Evolutionary conservation across 2,329 filamentous ascomycete genomes (phyloP).

Genomic region (Fusarium sp.): DNA sequence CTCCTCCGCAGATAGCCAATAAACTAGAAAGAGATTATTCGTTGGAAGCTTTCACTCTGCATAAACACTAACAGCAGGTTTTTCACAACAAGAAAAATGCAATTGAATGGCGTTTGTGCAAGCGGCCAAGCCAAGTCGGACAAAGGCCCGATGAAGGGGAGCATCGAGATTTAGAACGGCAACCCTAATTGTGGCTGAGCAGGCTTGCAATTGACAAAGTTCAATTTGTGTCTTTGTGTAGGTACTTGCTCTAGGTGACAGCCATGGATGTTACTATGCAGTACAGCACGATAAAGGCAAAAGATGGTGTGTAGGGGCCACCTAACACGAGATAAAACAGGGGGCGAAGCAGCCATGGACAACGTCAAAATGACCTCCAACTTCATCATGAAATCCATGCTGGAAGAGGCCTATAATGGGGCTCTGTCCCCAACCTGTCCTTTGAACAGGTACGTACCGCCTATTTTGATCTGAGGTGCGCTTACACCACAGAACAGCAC

Average conservation of each 20-base stretch:
- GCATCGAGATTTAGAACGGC: conserved; percentile 36
- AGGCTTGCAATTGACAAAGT: conserved; percentile 14
- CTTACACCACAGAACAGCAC: conserved; percentile 15
- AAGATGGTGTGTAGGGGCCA: conserved; percentile 50
- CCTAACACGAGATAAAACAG: conserved; percentile 50
- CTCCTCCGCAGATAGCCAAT: conserved; percentile 18
- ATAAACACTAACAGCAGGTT: conserved; percentile 16
- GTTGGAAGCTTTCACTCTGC: conserved; percentile 14
- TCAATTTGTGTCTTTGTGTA: neutral
- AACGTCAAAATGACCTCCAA: conserved; percentile 38
- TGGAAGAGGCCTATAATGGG: conserved; percentile 2
- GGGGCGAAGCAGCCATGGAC: conserved; percentile 22
- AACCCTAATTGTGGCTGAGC: conserved; percentile 38
- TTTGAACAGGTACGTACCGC: neutral
- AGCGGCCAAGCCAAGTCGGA: conserved; percentile 7
- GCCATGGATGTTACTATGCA: neutral
- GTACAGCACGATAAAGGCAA: neutral
- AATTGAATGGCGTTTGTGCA: conserved; percentile 25
- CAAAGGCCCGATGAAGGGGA: conserved; percentile 34
- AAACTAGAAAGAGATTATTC: conserved; percentile 16
- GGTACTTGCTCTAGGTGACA: neutral
- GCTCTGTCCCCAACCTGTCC: conserved; percentile 1
- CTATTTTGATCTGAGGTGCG: neutral
- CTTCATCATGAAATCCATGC: conserved; percentile 5
- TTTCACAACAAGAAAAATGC: conserved; percentile 12